Percentiles rank a stretch among this genome's conserved stretches.
Conservation (phyloP, 1,139 yeast species). For the Candida glucosophila region DNA sequence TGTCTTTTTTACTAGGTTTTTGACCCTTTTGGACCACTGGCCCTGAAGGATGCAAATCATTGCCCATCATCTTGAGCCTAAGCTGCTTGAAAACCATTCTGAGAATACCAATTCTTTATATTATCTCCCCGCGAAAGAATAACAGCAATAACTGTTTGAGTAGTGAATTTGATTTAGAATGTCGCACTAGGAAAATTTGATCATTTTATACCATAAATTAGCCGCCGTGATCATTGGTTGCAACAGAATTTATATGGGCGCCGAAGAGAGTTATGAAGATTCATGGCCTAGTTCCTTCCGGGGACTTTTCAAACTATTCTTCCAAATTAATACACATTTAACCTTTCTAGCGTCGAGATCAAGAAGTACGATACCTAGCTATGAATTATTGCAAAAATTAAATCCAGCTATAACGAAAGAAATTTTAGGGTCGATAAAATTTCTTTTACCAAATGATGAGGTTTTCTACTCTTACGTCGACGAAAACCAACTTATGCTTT, state of each 20-base stretch:
- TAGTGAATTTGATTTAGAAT: too few relatives aligned
- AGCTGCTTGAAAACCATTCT: slow-evolving; percentile 36
- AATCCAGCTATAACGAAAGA: slow-evolving; percentile 18
- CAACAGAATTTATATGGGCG: too few relatives aligned
- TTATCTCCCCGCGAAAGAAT: too few relatives aligned
- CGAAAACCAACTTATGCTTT: slow-evolving; percentile 48
- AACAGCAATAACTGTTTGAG: too few relatives aligned
- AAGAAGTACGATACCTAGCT: slow-evolving; percentile 32
- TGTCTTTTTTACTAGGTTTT: slow-evolving; percentile 39
- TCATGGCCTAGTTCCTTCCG: slow-evolving; percentile 8
- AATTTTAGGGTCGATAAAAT: slow-evolving; percentile 59
- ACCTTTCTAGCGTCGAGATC: slow-evolving; percentile 37
- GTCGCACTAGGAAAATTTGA: too few relatives aligned
- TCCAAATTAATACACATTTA: slow-evolving; percentile 31
- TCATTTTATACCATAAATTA: too few relatives aligned
- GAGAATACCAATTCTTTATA: too few relatives aligned
- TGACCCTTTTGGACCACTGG: slow-evolving; percentile 24
- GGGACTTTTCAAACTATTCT: slow-evolving; percentile 15
- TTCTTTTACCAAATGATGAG: slow-evolving; percentile 61
- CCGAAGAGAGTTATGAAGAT: slow-evolving; percentile 1
- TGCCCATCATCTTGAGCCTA: slow-evolving; percentile 29
- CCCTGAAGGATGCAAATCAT: slow-evolving; percentile 17
- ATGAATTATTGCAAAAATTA: slow-evolving; percentile 24
- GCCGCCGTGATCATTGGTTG: too few relatives aligned
- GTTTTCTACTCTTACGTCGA: slow-evolving; percentile 63